Evolutionary conservation across 306 rosid species (phyloP), one percentile per base, ranked within the genome.

Genomic region (Ormosia emarginata): DNA sequence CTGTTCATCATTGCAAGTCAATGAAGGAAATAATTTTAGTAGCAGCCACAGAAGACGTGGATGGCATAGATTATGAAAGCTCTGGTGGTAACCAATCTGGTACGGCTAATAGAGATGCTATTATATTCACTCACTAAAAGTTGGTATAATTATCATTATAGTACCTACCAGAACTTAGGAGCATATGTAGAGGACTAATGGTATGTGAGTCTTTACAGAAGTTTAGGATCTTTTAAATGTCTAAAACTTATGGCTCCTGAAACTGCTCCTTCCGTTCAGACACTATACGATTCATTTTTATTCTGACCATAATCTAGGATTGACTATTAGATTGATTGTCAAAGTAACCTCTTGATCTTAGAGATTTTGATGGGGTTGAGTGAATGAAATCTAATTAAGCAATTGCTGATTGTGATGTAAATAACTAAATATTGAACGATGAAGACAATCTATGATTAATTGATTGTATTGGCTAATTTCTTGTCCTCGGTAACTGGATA

Each of bases 151-250:
- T 24, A 24, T 24, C 24, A 24, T 24, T 24, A 24, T 24, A 24
- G 24, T 24, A 24, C 24, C 50, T 81, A 1, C 75, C 80, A 50
- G 74, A 73, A 81, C 59, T 64, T 15, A 32, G 40, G 59, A 52
- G 75, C 74, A 74, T 52, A 53, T 73, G 84, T 4, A 50, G 74
- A 62, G 74, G 47, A 63, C 57, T 47, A 39, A 71, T 29, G 79
- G 33, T 50, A 2, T 72, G 84, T 15, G 58, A 72, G 36, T 64
- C 80, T 30, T 59, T 74, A 12, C 67, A 63, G 15, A 74, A 64
- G 37, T 53, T 73, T 2, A 64, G 58, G 64, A 24, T 24, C 59
- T 73, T 73, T 32, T 41, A 62, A 63, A 50, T 72, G 79, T 49
- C 67, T 74, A 12, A 72, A 81, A 68, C 79, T 81, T 3, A 0